Conservation (phyloP, 768 basidiomycete species). For the Boletus reticulatus region DNA sequence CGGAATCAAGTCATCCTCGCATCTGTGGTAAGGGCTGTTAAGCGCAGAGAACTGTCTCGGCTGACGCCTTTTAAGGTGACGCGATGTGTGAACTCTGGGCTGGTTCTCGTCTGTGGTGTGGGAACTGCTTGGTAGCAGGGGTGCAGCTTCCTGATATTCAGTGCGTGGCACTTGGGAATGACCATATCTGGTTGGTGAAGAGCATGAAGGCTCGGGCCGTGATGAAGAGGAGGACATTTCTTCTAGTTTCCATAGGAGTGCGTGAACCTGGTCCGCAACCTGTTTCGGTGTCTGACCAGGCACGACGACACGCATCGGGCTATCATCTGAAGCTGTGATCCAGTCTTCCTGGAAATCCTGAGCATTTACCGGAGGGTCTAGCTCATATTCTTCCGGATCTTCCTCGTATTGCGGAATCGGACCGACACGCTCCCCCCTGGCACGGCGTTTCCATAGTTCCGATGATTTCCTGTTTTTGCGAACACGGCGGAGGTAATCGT, state of each 20-base stretch:
- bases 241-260: constrained; percentile 19
- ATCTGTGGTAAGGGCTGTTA: constrained; percentile 2
- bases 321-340: constrained; percentile 33
- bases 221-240: constrained; percentile 5
- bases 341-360: constrained; percentile 36
- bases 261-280: constrained; percentile 20
- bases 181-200: not conserved
- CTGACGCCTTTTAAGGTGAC: constrained; percentile 9
- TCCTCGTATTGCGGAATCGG: constrained; percentile 30
- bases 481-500: constrained; percentile 28
- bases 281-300: constrained; percentile 33
- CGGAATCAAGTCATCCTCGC: constrained; percentile 23
- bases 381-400: constrained; percentile 32
- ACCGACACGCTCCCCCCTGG: constrained; percentile 27
- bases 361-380: constrained; percentile 32
- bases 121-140: not conserved
- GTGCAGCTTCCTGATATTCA: constrained; percentile 1
- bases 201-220: not conserved
- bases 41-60: not conserved
- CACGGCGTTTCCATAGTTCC: constrained; percentile 28
- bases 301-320: constrained; percentile 35
- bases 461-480: constrained; percentile 28
- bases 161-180: not conserved
- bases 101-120: constrained; percentile 14
- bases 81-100: not conserved